phyloP scores from a whole-genome alignment of 441 rosid genomes.

The Viola pubescens region DNA sequence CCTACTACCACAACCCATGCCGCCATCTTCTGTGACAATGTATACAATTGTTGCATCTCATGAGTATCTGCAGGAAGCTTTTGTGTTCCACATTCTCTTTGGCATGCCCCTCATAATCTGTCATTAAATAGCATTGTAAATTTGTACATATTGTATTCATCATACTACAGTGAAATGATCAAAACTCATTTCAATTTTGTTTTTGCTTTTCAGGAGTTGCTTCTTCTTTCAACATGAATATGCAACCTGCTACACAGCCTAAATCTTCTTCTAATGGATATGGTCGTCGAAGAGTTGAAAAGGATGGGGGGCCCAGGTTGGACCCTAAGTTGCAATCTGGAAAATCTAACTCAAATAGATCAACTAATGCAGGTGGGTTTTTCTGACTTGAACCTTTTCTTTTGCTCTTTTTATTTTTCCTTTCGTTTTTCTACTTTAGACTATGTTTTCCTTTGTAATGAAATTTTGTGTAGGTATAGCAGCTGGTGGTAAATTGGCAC shows the following conservation, averaged over 20 bases:
- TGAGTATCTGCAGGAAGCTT: too few species aligned
- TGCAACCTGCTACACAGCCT: constrained; percentile 48
- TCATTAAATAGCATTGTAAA: background rate
- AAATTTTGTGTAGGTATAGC: constrained; percentile 27
- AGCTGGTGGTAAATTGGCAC: constrained; percentile 40
- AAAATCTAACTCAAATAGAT: constrained; percentile 40
- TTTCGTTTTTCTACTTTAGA: background rate
- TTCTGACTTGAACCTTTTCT: constrained; percentile 10
- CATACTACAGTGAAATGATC: background rate
- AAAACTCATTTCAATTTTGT: constrained; percentile 13
- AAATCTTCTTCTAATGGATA: constrained; percentile 59
- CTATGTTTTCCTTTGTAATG: constrained; percentile 15
- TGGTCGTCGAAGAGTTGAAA: constrained; percentile 54
- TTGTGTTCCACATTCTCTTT: too few species aligned
- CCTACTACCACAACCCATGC: too few species aligned
- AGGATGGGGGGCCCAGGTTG: constrained; percentile 43
- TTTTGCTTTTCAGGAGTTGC: constrained; percentile 19
- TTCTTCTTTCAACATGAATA: constrained; percentile 43
- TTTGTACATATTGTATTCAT: background rate
- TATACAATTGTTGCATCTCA: too few species aligned
- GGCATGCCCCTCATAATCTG: background rate
- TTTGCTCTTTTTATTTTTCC: background rate
- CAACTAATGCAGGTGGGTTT: constrained; percentile 39
- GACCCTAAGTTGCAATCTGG: constrained; percentile 59
- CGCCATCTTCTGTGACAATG: background rate